phyloP scores from a whole-genome alignment of 495 filamentous ascomycete species.

The Cudoniella acicularis region DNA sequence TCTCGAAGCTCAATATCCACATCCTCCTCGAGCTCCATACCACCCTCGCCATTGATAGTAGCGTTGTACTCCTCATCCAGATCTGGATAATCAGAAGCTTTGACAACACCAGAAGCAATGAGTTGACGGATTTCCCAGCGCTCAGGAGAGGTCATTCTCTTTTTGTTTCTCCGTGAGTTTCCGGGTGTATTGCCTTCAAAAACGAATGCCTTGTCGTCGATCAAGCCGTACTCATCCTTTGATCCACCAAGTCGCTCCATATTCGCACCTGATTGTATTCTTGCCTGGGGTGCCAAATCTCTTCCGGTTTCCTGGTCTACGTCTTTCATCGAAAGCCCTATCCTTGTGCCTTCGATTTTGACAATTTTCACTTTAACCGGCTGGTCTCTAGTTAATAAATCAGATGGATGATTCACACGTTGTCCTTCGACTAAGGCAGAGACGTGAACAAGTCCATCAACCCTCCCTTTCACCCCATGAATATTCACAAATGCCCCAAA shows the following conservation, averaged over 20 bases:
- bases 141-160: slow-evolving; percentile 93
- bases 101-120: slow-evolving; percentile 89
- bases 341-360: slow-evolving; percentile 74
- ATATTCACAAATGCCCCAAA: slow-evolving; percentile 96
- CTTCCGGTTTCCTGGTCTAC: slow-evolving; percentile 88
- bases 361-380: slow-evolving; percentile 89
- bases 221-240: slow-evolving; percentile 35
- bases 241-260: slow-evolving; percentile 73
- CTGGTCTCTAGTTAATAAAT: slow-evolving; percentile 77
- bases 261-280: slow-evolving; percentile 89
- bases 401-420: slow-evolving; percentile 87
- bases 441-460: slow-evolving; percentile 94
- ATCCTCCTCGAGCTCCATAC: slow-evolving; percentile 94
- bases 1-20: slow-evolving; percentile 95
- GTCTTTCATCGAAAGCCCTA: slow-evolving; percentile 95
- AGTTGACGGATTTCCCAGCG: slow-evolving; percentile 96
- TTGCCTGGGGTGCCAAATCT: slow-evolving; percentile 76
- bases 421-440: slow-evolving; percentile 86
- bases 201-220: slow-evolving; percentile 22
- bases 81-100: slow-evolving; percentile 88
- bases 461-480: slow-evolving; percentile 78
- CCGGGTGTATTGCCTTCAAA: slow-evolving; percentile 22
- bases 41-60: slow-evolving; percentile 77
- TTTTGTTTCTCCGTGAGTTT: slow-evolving; percentile 56
- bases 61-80: slow-evolving; percentile 92